phyloP scores from a whole-genome alignment of 1,284 basidiomycete genomes.

The Ustilago xerochloae region DNA sequence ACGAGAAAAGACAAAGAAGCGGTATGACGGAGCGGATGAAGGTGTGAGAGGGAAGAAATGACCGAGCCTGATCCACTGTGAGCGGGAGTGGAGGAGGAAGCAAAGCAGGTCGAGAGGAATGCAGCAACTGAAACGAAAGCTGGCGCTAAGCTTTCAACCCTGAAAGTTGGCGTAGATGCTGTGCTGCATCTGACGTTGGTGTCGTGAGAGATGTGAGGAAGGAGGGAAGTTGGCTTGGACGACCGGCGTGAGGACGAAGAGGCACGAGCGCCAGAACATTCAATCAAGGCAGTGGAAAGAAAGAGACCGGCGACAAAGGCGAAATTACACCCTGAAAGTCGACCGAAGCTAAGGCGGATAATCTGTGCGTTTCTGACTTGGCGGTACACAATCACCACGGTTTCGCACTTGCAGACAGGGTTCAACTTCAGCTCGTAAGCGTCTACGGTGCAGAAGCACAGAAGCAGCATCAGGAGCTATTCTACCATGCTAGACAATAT shows the following conservation, averaged over 20 bases:
- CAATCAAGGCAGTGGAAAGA: background rate
- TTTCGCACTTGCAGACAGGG: background rate
- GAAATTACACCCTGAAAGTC: background rate
- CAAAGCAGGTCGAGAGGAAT: background rate
- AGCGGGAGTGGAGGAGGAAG: background rate
- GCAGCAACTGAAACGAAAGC: background rate
- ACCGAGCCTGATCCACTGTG: no score
- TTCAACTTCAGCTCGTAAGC: background rate
- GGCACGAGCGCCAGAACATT: constrained; percentile 1
- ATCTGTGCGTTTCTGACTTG: no score
- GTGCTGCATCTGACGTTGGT: background rate
- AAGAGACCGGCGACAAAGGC: constrained; percentile 1
- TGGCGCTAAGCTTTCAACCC: background rate
- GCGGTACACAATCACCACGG: background rate
- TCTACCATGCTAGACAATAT: no score
- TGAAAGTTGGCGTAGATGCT: background rate
- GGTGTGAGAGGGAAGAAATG: no score
- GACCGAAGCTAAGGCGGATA: no score
- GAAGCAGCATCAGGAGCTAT: background rate
- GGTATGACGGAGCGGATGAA: no score
- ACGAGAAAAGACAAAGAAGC: background rate
- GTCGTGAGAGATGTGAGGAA: background rate
- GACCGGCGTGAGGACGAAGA: background rate
- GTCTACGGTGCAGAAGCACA: background rate
- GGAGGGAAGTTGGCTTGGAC: background rate